A percentile compares a stretch with the other conserved stretches of the same genome.
Evolutionary conservation across 2,329 filamentous ascomycete species (phyloP).

Genomic region (Fusarium sp.): DNA sequence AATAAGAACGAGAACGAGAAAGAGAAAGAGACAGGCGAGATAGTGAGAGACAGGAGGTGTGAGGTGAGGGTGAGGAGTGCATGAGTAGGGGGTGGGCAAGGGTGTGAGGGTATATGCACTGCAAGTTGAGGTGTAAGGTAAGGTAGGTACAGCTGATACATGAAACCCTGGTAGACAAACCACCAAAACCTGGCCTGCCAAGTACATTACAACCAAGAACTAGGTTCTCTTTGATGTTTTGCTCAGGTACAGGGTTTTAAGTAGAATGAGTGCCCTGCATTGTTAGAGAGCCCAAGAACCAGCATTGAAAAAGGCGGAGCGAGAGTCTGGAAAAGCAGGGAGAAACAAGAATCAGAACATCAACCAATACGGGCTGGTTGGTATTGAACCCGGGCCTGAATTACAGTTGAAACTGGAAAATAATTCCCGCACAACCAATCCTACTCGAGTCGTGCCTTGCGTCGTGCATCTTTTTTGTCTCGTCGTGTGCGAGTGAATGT

Average conservation of each 20-base stretch:
- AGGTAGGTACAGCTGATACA: conserved; percentile 32
- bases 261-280: conserved; percentile 12
- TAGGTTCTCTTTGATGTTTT: neutral
- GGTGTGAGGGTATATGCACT: conserved; percentile 16
- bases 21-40: conserved; percentile 22
- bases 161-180: conserved; percentile 32
- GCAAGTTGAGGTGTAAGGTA: conserved; percentile 3
- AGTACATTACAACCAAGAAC: conserved; percentile 17
- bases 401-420: conserved; percentile 18
- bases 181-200: conserved; percentile 14
- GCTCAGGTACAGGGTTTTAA: conserved; percentile 27
- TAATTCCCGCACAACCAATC: conserved; percentile 43
- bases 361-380: conserved; percentile 13
- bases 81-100: conserved; percentile 1
- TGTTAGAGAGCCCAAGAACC: conserved; percentile 9
- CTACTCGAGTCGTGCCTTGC: conserved; percentile 40
- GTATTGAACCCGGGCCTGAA: neutral
- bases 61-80: conserved; percentile 12
- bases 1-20: conserved; percentile 11
- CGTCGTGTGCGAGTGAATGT: conserved; percentile 5
- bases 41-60: conserved; percentile 36
- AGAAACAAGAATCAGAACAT: conserved; percentile 7
- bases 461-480: conserved; percentile 19
- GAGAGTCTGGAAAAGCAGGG: conserved; percentile 21
- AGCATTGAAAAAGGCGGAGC: neutral